Evolutionary conservation across 2,329 filamentous ascomycete species (phyloP).

Genomic region (Diaporthe nobilis): DNA sequence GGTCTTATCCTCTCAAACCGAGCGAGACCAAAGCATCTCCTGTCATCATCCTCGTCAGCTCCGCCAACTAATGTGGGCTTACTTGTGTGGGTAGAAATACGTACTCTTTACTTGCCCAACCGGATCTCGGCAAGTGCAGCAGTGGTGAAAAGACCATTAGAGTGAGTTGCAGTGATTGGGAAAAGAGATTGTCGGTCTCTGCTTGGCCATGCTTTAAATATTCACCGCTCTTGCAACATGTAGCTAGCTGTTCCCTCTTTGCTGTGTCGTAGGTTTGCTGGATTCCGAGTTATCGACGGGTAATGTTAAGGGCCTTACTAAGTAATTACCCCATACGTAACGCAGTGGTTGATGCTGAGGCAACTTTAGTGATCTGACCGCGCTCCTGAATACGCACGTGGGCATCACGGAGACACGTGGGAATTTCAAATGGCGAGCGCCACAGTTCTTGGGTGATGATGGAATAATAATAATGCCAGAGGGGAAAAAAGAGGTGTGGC

Average conservation of each 20-base stretch:
- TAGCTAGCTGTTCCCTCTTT: background rate
- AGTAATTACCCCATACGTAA: background rate
- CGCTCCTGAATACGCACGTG: background rate
- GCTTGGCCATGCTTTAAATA: background rate
- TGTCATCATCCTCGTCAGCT: slow-evolving; percentile 24
- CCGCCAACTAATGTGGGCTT: background rate
- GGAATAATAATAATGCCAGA: background rate
- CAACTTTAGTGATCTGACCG: slow-evolving; percentile 24
- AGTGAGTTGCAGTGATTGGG: background rate
- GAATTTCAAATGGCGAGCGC: slow-evolving; percentile 2
- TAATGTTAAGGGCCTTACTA: background rate
- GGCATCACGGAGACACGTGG: background rate
- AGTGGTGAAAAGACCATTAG: background rate
- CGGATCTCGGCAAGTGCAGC: background rate
- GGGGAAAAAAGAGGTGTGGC: background rate
- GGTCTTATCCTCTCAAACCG: background rate
- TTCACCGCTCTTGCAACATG: slow-evolving; percentile 11
- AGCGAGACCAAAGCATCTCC: background rate
- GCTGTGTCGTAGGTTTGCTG: background rate
- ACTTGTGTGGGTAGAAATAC: background rate
- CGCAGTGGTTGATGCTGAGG: background rate
- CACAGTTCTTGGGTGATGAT: background rate
- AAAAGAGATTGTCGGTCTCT: no score
- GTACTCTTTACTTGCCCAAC: background rate
- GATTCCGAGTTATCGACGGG: background rate